Evolutionary conservation across 345 rosid genomes (phyloP), one percentile per base, ranked within the genome.

Genomic region (Conringia planisiliqua): DNA sequence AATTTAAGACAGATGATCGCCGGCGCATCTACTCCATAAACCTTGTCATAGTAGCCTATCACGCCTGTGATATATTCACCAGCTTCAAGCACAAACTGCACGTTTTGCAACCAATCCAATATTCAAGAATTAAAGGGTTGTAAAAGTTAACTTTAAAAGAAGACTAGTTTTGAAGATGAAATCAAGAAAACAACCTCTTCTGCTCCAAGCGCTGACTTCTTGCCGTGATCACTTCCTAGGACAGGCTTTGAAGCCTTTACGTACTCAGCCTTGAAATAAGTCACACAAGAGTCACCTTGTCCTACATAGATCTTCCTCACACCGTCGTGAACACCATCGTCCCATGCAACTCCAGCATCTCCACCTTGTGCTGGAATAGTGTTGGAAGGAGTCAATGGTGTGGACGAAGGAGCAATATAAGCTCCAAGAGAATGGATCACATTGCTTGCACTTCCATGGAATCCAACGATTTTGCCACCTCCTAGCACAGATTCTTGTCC

Each of bases 51-150:
- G 59, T 38, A 72, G 5, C 78, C 81, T 3, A 17, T 17, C 70
- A 78, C 73, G 0, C 74, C 29, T 4, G 69, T 73, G 29, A 78
- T 0, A 55, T 72, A 78, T 36, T 78, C 81, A 61, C 27, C 77
- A 22, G 65, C 40, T 42, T 29, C 81, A n/a, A 78, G 78, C 62
- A 22, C 60, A 67, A 78, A 72, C 81, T 78, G 74, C 81, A 72
- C 47, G n/a, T 75, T 75, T 18, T 59, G 52, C 24, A 62, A 70
- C 70, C 70, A 69, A 10, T 11, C 55, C 52, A 59, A 16, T 24
- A 67, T 32, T 56, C 20, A 55, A 40, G 62, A 42, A 2, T 17
- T 40, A 6, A 12, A 42, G 8, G 10, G 7, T 43, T 32, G 11
- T 42, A 76, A 55, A 55, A 42, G 33, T 5, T 32, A 73, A 40